These are phyloP conservation scores for Pilaira anomala DNA, from an alignment of 192 early-diverging fungal genomes.

Conservation along the genomic window DNA sequence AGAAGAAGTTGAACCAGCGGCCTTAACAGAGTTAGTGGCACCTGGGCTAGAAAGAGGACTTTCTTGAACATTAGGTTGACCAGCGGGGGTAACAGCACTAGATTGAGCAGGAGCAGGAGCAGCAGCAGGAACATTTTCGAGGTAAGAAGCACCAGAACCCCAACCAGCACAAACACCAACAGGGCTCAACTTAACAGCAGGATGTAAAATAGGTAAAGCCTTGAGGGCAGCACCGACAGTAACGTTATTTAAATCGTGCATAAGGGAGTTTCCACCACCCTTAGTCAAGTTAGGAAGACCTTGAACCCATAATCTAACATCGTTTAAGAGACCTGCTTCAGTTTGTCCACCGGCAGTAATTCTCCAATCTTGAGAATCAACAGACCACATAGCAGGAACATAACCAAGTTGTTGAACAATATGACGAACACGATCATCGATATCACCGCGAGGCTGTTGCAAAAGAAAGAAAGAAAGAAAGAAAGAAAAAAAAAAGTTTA, in stretches of 20 bases:
- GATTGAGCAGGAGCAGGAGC: not conserved
- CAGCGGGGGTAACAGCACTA: slow-evolving; percentile 7
- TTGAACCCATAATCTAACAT: slow-evolving; percentile 27
- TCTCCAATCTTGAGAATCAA: slow-evolving; percentile 19
- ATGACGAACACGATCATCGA: slow-evolving; percentile 25
- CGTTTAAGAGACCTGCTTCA: slow-evolving; percentile 37
- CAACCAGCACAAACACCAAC: slow-evolving; percentile 30
- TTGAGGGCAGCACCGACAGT: slow-evolving; percentile 42
- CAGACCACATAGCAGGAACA: slow-evolving; percentile 40
- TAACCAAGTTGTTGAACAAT: slow-evolving; percentile 49
- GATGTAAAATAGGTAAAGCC: slow-evolving; percentile 32
- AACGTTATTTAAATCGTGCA: slow-evolving; percentile 46
- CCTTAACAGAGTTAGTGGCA: not conserved
- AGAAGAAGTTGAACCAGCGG: not conserved
- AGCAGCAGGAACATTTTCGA: slow-evolving; percentile 4
- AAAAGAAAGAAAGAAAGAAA: not conserved
- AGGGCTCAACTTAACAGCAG: slow-evolving; percentile 26
- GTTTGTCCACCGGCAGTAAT: slow-evolving; percentile 4
- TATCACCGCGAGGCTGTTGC: slow-evolving; percentile 1
- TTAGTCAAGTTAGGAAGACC: slow-evolving; percentile 20
- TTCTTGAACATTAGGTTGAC: not conserved
- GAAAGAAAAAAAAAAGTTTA: not conserved
- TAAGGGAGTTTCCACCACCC: slow-evolving; percentile 45
- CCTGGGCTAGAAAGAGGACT: too few species aligned
- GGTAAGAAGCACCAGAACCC: slow-evolving; percentile 21